These are phyloP conservation scores for Neopestalotiopsis sp. DNA, from an alignment of 2,329 filamentous ascomycete species.

Conservation along the genomic window DNA sequence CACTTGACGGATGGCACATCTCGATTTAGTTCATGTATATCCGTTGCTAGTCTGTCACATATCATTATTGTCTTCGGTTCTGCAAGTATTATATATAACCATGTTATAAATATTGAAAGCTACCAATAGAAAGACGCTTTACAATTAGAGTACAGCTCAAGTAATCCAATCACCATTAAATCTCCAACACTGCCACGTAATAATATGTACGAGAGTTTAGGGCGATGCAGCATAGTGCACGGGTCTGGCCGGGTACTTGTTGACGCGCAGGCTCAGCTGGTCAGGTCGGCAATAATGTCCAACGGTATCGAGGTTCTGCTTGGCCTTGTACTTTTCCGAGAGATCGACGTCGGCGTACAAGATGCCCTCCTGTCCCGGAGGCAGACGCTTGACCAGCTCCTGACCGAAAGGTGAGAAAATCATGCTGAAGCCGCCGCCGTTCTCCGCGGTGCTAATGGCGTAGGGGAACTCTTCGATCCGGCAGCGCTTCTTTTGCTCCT, in stretches of 20 bases:
- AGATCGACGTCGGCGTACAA: background rate
- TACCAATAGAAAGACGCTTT: too few relatives aligned
- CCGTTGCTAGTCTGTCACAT: too few relatives aligned
- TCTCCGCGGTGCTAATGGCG: background rate
- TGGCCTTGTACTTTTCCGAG: background rate
- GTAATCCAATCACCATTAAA: background rate
- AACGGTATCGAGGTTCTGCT: background rate
- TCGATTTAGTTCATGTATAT: too few relatives aligned
- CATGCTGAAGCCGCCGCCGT: background rate
- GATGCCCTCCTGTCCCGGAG: background rate
- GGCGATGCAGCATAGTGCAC: background rate
- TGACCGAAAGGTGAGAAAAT: background rate
- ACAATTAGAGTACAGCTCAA: too few relatives aligned
- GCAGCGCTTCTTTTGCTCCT: background rate
- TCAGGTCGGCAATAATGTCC: background rate
- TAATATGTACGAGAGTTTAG: background rate
- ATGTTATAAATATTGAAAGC: too few relatives aligned
- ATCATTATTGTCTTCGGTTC: too few relatives aligned
- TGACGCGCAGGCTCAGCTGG: background rate
- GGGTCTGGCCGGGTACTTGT: background rate
- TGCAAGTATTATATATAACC: too few relatives aligned
- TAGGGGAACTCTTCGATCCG: background rate
- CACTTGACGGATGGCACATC: too few relatives aligned
- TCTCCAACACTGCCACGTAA: background rate
- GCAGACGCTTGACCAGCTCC: background rate